Percentiles rank a stretch among this genome's conserved stretches.
These are phyloP conservation scores for Bacidia gigantensis DNA, from an alignment of 495 filamentous ascomycete species.

Conservation along the genomic window DNA sequence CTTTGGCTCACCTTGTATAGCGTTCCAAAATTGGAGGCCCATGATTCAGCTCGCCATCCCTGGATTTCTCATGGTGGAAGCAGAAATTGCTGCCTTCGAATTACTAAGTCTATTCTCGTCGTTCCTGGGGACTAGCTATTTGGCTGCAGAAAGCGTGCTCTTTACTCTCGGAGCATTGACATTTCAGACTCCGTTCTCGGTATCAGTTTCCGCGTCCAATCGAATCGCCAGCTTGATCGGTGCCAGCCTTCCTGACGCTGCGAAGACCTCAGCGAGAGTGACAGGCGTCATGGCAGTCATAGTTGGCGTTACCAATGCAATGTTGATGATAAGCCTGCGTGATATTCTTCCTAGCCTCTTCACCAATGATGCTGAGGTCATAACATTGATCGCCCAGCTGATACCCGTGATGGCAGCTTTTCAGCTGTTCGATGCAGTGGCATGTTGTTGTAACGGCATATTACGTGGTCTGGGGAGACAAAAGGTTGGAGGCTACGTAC, in stretches of 20 bases:
- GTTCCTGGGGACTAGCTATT: constrained; percentile 52
- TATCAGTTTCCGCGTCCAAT: constrained; percentile 49
- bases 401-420: constrained; percentile 74
- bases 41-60: constrained; percentile 78
- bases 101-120: constrained; percentile 59
- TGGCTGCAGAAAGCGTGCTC: constrained; percentile 58
- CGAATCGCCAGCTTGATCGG: constrained; percentile 53
- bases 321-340: constrained; percentile 48
- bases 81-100: constrained; percentile 79
- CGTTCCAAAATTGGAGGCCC: constrained; percentile 69
- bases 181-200: constrained; percentile 54
- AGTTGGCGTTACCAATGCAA: constrained; percentile 64
- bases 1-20: constrained; percentile 26
- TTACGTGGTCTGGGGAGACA: constrained; percentile 75
- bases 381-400: constrained; percentile 53
- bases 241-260: constrained; percentile 56
- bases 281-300: constrained; percentile 48
- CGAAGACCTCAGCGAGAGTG: constrained; percentile 56
- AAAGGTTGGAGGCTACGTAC: constrained; percentile 77
- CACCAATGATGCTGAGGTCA: constrained; percentile 66
- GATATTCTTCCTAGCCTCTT: constrained; percentile 64
- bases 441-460: constrained; percentile 66
- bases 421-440: constrained; percentile 75
- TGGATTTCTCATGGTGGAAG: constrained; percentile 83
- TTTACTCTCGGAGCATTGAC: constrained; percentile 45